A percentile compares a stretch with the other conserved stretches of the same genome.
These are phyloP conservation scores for Leptodermis oblonga DNA, from an alignment of 257 asterid species.

Conservation along the genomic window DNA sequence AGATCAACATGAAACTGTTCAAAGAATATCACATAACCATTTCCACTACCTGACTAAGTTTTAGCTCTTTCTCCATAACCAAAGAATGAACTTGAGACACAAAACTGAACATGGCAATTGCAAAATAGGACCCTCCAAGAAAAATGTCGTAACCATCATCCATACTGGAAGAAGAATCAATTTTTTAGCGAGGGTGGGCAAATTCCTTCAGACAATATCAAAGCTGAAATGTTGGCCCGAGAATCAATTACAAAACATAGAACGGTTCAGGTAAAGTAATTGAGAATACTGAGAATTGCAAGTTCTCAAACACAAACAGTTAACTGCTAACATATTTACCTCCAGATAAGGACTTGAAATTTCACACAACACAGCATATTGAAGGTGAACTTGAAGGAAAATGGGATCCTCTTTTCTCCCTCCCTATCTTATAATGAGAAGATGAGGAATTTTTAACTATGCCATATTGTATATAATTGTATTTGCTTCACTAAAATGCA, in stretches of 20 bases:
- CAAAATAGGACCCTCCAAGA: conserved; percentile 26
- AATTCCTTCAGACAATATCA: conserved; percentile 32
- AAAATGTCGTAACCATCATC: no score
- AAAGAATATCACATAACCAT: no score
- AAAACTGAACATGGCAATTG: conserved; percentile 34
- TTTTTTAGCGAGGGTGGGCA: no score
- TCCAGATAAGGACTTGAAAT: conserved; percentile 35
- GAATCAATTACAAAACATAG: background rate
- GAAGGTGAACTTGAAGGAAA: conserved; percentile 38
- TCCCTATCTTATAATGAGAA: conserved; percentile 18
- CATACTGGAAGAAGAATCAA: no score
- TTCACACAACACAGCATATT: conserved; percentile 36
- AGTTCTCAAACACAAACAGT: background rate
- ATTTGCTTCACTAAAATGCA: no score
- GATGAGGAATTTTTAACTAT: conserved; percentile 26
- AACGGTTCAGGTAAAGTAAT: background rate
- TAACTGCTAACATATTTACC: conserved; percentile 13
- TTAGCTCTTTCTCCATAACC: no score
- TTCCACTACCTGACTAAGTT: no score
- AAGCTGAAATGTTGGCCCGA: conserved; percentile 30
- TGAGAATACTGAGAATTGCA: background rate
- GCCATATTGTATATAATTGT: conserved; percentile 37
- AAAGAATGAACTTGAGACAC: conserved; percentile 30
- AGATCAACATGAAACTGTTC: background rate
- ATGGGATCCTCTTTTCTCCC: conserved; percentile 34